phyloP scores from a whole-genome alignment of 352 stramenopile species.

The Pythium phragmiticola region DNA sequence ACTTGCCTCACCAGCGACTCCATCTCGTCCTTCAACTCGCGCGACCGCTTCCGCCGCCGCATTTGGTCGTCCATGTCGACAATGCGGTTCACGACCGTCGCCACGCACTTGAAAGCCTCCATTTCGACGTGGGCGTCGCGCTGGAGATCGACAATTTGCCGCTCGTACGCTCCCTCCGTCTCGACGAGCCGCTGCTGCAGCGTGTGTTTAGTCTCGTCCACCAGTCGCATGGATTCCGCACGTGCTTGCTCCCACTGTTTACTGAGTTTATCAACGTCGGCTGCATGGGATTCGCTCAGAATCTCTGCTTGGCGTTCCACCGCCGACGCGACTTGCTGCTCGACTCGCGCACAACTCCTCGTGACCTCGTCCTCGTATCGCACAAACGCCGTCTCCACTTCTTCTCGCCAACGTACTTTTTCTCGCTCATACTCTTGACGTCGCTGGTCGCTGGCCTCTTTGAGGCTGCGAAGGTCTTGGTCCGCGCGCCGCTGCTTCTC shows the following conservation, averaged over 20 bases:
- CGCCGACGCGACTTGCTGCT: slow-evolving; percentile 24
- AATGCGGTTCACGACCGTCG: slow-evolving; percentile 40
- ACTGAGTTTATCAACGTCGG: slow-evolving; percentile 34
- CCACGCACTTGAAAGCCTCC: slow-evolving; percentile 33
- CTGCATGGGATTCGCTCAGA: slow-evolving; percentile 2
- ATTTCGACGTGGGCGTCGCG: slow-evolving; percentile 24
- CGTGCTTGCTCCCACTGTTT: slow-evolving; percentile 46
- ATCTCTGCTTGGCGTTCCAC: background rate
- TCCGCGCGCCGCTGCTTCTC: slow-evolving; percentile 12
- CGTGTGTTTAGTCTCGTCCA: slow-evolving; percentile 20
- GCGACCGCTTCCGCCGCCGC: slow-evolving; percentile 14
- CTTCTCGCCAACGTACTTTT: slow-evolving; percentile 30
- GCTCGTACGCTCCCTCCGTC: slow-evolving; percentile 12
- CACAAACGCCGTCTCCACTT: slow-evolving; percentile 40
- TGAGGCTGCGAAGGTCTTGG: slow-evolving; percentile 16
- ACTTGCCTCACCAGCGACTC: slow-evolving; percentile 32
- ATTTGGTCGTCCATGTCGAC: slow-evolving; percentile 44
- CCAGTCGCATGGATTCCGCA: slow-evolving; percentile 24
- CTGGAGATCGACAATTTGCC: slow-evolving; percentile 22
- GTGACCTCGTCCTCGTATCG: slow-evolving; percentile 51
- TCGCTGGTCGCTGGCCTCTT: slow-evolving; percentile 22
- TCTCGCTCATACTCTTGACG: slow-evolving; percentile 32
- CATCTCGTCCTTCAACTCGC: slow-evolving; percentile 39
- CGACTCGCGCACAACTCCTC: slow-evolving; percentile 21
- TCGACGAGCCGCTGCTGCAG: background rate